phyloP scores from a whole-genome alignment of 805 yeast species.

The Yarrowia deformans region DNA sequence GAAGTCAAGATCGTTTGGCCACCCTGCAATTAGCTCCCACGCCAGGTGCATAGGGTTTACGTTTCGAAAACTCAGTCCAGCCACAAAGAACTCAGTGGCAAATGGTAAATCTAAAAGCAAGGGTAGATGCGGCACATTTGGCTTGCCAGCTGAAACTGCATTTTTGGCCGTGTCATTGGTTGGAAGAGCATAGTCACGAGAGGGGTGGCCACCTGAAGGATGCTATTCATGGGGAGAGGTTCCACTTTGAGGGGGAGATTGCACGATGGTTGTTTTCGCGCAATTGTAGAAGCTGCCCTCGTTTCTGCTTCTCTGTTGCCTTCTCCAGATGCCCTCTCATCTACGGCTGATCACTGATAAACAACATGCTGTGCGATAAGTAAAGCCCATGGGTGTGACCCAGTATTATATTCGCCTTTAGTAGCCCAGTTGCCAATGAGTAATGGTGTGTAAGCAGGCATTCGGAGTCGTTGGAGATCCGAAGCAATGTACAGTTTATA shows the following conservation, averaged over 20 bases:
- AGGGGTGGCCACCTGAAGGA: neutral
- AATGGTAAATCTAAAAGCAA: conserved; percentile 32
- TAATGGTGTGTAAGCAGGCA: neutral
- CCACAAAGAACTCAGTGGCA: conserved; percentile 39
- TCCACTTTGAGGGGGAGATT: neutral
- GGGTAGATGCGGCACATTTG: conserved; percentile 37
- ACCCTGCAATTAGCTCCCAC: conserved; percentile 31
- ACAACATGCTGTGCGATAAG: neutral
- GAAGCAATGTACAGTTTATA: no score
- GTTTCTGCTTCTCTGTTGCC: neutral
- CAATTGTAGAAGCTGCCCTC: neutral
- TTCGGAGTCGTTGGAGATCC: neutral
- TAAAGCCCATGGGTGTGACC: neutral
- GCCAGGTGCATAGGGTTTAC: conserved; percentile 30
- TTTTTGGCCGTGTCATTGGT: conserved; percentile 34
- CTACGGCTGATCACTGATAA: neutral
- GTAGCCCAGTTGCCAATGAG: neutral
- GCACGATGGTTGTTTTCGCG: neutral
- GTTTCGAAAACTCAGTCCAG: conserved; percentile 32
- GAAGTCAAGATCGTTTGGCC: conserved; percentile 33
- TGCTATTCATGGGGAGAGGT: neutral
- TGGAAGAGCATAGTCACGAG: neutral
- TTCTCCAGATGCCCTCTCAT: no score
- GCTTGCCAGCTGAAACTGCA: conserved; percentile 19
- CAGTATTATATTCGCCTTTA: neutral